phyloP scores from a whole-genome alignment of 1,139 yeast species.

The Yamadazyma pseudoaaseri region DNA sequence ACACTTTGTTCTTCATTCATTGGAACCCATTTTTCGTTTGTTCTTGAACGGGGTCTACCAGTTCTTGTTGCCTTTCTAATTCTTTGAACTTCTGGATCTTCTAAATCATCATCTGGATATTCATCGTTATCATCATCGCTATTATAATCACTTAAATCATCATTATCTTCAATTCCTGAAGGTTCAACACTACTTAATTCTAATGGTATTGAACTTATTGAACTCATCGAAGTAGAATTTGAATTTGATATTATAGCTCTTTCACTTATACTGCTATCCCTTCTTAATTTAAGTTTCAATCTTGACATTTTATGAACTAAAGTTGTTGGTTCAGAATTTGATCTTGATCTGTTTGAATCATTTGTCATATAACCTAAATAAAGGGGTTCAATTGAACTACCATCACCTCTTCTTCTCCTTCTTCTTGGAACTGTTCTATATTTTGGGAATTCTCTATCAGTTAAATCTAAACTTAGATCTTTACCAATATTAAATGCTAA shows the following conservation, averaged over 20 bases:
- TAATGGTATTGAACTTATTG: conserved; percentile 8
- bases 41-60: conserved; percentile 2
- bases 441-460: conserved; percentile 57
- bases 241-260: conserved; percentile 4
- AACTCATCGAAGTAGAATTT: conserved; percentile 7
- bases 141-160: conserved; percentile 31
- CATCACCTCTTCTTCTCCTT: conserved; percentile 34
- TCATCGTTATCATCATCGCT: conserved; percentile 38
- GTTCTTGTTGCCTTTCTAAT: conserved; percentile 9
- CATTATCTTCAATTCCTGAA: conserved; percentile 17
- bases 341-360: conserved; percentile 11
- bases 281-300: conserved; percentile 13
- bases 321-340: conserved; percentile 18
- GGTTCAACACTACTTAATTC: conserved; percentile 8
- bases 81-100: conserved; percentile 18
- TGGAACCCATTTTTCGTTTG: conserved; percentile 49
- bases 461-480: conserved; percentile 63
- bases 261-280: conserved; percentile 9
- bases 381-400: conserved; percentile 5
- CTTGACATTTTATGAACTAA: conserved; percentile 13
- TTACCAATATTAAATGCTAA: conserved; percentile 57
- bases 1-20: conserved; percentile 35
- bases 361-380: conserved; percentile 5
- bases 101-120: conserved; percentile 14
- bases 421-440: conserved; percentile 77